Percentiles rank a stretch among this genome's conserved stretches.
Conservation (phyloP, 1,284 basidiomycete species). For the Fomitopsis betulina region DNA sequence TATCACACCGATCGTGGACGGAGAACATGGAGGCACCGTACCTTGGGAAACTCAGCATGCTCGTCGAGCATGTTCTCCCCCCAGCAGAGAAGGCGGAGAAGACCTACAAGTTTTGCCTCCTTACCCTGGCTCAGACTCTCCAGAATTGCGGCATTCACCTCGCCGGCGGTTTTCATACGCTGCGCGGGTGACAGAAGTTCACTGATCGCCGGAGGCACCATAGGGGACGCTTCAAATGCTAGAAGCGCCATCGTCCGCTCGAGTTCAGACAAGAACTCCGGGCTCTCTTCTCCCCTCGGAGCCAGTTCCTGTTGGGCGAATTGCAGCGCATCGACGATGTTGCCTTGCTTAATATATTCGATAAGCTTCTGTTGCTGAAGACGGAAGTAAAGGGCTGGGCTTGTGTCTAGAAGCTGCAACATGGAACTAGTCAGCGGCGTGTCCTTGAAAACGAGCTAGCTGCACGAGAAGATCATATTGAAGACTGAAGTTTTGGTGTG, state of each 20-base stretch:
- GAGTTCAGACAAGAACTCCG: constrained; percentile 87
- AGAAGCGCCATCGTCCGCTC: constrained; percentile 95
- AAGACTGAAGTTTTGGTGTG: constrained; percentile 86
- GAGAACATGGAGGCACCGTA: constrained; percentile 22
- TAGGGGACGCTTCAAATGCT: constrained; percentile 76
- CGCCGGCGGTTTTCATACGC: constrained; percentile 87
- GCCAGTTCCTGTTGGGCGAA: constrained; percentile 95
- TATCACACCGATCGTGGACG: neutral
- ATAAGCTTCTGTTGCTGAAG: constrained; percentile 94
- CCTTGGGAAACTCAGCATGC: constrained; percentile 72
- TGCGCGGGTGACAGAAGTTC: constrained; percentile 84
- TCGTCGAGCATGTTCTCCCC: constrained; percentile 81
- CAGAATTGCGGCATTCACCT: constrained; percentile 94
- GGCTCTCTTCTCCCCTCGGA: constrained; percentile 91
- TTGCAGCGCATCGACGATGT: constrained; percentile 74
- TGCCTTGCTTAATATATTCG: constrained; percentile 86
- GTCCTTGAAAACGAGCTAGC: constrained; percentile 11
- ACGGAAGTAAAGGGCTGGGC: constrained; percentile 87
- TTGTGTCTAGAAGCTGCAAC: constrained; percentile 88
- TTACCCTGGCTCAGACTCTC: constrained; percentile 89
- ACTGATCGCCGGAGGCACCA: constrained; percentile 62
- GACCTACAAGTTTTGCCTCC: constrained; percentile 85
- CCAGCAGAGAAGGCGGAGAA: constrained; percentile 85
- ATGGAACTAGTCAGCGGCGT: constrained; percentile 11
- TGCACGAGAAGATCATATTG: constrained; percentile 64